Evolutionary conservation across 169 alveolate species (phyloP).

Genomic region (Eimeria maxima): DNA sequence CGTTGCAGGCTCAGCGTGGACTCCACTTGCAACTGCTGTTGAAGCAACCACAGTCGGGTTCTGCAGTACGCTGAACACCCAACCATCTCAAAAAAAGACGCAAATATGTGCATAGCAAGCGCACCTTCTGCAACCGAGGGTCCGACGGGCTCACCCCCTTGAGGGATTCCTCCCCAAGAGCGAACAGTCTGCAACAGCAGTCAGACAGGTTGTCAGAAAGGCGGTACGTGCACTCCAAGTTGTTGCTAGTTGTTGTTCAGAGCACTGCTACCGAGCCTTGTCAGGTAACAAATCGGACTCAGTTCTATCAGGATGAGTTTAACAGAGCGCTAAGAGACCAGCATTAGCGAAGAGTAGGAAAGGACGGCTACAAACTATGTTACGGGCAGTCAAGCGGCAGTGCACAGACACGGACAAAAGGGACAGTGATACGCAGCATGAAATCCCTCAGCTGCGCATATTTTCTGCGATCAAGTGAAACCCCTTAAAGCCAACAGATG

Average conservation of each 20-base stretch:
- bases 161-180: constrained; percentile 19
- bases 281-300: not conserved
- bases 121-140: constrained; percentile 28
- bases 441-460: too few species aligned
- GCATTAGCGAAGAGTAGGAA: not conserved
- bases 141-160: not conserved
- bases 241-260: not conserved
- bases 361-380: not conserved
- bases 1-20: not conserved
- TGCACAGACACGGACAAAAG: not conserved
- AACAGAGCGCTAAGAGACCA: not conserved
- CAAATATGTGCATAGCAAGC: not conserved
- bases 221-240: too few species aligned
- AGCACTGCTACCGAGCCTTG: not conserved
- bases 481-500: not conserved
- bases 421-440: not conserved
- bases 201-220: not conserved
- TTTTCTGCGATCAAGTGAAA: too few species aligned
- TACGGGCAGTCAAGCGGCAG: not conserved
- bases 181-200: constrained; percentile 27
- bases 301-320: not conserved
- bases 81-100: not conserved
- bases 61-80: not conserved
- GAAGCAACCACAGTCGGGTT: not conserved
- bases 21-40: not conserved